These are phyloP conservation scores for Coprinopsis sp. DNA, from an alignment of 768 basidiomycete genomes.

Conservation along the genomic window DNA sequence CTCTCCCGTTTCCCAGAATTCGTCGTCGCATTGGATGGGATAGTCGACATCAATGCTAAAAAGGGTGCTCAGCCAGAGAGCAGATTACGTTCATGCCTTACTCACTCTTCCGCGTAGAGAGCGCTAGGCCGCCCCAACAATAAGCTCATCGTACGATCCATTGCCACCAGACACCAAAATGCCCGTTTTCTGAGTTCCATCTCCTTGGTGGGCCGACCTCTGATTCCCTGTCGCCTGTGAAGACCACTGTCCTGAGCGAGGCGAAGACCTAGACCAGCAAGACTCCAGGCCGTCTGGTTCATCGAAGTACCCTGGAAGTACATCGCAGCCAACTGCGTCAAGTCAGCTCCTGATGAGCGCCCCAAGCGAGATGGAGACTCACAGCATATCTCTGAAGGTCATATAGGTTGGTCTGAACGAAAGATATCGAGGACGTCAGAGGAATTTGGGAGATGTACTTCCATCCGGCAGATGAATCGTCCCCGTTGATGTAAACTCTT, in stretches of 20 bases:
- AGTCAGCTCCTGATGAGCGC: neutral
- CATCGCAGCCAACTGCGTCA: constrained; percentile 34
- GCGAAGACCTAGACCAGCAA: constrained; percentile 68
- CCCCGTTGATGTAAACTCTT: constrained; percentile 29
- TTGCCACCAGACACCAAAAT: constrained; percentile 39
- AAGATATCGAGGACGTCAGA: constrained; percentile 36
- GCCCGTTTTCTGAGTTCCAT: constrained; percentile 39
- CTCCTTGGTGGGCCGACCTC: constrained; percentile 21
- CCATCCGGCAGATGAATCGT: constrained; percentile 50
- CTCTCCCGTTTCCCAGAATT: constrained; percentile 41
- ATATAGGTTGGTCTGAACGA: constrained; percentile 53
- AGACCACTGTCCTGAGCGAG: constrained; percentile 76
- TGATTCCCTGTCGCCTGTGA: constrained; percentile 43
- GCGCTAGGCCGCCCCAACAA: constrained; percentile 62
- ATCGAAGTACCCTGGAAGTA: constrained; percentile 54
- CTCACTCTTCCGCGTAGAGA: constrained; percentile 67
- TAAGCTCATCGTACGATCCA: constrained; percentile 34
- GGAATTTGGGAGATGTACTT: constrained; percentile 55
- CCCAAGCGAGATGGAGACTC: constrained; percentile 16
- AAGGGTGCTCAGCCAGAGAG: constrained; percentile 1
- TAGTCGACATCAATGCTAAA: constrained; percentile 59
- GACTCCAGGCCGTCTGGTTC: constrained; percentile 62
- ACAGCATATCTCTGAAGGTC: constrained; percentile 69
- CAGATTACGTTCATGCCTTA: neutral
- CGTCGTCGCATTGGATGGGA: constrained; percentile 53